Conservation (phyloP, 202 grass and related monocot genomes). For the Elaeis oleifera region DNA sequence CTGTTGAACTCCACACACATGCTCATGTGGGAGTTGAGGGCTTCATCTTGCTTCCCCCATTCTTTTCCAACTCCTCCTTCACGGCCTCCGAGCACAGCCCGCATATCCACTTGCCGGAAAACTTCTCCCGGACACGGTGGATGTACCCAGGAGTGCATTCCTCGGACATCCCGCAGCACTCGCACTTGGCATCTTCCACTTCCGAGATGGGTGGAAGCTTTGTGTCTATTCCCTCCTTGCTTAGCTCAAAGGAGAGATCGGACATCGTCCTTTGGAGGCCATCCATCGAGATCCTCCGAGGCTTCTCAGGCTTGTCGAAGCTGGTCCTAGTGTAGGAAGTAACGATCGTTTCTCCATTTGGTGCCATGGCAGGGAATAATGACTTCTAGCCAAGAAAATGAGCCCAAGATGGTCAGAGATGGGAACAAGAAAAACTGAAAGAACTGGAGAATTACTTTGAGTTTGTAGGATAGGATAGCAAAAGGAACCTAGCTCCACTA, state of each 20-base stretch:
- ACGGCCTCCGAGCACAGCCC: slow-evolving; percentile 56
- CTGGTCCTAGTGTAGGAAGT: background rate
- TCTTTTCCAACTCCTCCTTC: slow-evolving; percentile 38
- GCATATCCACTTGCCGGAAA: slow-evolving; percentile 54
- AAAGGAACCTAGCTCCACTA: background rate
- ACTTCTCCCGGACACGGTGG: slow-evolving; percentile 30
- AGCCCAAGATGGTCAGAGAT: background rate
- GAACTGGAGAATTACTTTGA: background rate
- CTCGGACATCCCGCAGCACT: slow-evolving; percentile 87
- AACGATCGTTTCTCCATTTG: slow-evolving; percentile 3
- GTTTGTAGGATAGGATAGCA: background rate
- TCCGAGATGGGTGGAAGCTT: slow-evolving; percentile 9
- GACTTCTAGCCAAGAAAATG: too few relatives aligned
- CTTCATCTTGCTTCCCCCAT: slow-evolving; percentile 32
- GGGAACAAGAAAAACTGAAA: background rate
- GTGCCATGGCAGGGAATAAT: background rate
- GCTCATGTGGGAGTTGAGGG: slow-evolving; percentile 48
- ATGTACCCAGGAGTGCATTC: slow-evolving; percentile 74
- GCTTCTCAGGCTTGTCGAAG: slow-evolving; percentile 9
- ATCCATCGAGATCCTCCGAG: slow-evolving; percentile 8
- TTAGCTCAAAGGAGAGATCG: slow-evolving; percentile 3
- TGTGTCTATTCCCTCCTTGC: background rate
- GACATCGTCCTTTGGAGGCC: slow-evolving; percentile 4
- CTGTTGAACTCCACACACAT: slow-evolving; percentile 61
- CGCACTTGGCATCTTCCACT: slow-evolving; percentile 52